Base-by-base conservation (phyloP, 2,329 filamentous ascomycete species). In the Fusarium anguioides region DNA sequence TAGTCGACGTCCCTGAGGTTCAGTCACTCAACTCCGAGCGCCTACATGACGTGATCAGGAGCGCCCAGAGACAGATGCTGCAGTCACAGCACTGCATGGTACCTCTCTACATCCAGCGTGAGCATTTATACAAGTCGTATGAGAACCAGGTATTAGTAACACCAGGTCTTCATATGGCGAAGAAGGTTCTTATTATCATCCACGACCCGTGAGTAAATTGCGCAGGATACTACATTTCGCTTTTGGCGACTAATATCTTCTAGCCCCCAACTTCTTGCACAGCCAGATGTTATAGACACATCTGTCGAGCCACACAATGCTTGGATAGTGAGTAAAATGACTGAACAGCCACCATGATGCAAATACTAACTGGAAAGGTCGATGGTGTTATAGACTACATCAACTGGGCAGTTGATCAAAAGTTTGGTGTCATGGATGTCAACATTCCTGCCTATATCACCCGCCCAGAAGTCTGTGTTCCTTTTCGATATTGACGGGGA, bases 111-210 rank as follows among this genome's bases (percentile, higher is more conserved):
- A 90, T 99, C 45, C 91, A 94, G 72, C 86, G 92, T 7, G 87
- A 91, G 39, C 82, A 83, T 3, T 81, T 96, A 1, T 91, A 89
- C 62, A 91, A 89, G 68, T 91, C 91, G 0, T 97, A 95, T 72
- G 89, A 95, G 72, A 91, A 96, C 68, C 93, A 97, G 77, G 91
- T 97, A 4, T 80, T 97, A 31, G 91, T 93, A 10, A 96, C 93
- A 75, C 87, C 89, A 2, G 86, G 89, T 41, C 88, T 96, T 51
- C 83, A 88, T 57, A 80, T 85, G 33, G 84, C 86, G 18, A 87
- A 86, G 55, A 92, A 89, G 51, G 83, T 98, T 5, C 76, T 99
- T 14, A 82, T 99, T 12, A 91, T 98, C 45, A 90, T 99, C 55
- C 96, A 99, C 76, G 95, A 97, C 74, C 93, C 95, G 84, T 93